Evolutionary conservation across 192 early-diverging fungal genomes (phyloP).

Genomic region (Umbelopsis isabellina): DNA sequence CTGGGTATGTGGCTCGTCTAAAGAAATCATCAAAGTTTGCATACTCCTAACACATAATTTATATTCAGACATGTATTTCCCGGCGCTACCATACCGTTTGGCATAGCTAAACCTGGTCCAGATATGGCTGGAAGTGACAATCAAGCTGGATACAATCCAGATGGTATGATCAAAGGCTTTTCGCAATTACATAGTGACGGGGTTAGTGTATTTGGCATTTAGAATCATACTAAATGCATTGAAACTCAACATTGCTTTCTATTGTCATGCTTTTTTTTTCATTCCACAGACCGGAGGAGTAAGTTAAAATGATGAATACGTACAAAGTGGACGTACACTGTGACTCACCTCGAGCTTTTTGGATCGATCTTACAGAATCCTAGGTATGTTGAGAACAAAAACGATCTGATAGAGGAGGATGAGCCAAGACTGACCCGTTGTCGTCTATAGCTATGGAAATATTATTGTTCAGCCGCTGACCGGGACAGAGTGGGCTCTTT

Average conservation of each 20-base stretch:
- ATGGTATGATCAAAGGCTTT: slow-evolving; percentile 24
- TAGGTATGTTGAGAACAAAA: neutral
- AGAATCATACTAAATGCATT: too few species aligned
- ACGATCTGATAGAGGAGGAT: too few species aligned
- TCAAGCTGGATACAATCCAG: slow-evolving; percentile 33
- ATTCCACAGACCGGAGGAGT: neutral
- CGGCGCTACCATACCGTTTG: slow-evolving; percentile 36
- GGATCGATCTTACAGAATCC: slow-evolving; percentile 6
- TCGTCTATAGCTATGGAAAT: neutral
- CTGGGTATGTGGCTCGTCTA: neutral
- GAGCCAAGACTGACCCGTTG: too few species aligned
- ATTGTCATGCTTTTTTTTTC: too few species aligned
- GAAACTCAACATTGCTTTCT: too few species aligned
- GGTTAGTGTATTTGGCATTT: neutral
- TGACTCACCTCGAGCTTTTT: too few species aligned
- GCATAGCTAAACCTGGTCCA: slow-evolving; percentile 39
- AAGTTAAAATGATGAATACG: neutral
- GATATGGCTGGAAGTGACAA: slow-evolving; percentile 29
- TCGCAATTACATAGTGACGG: slow-evolving; percentile 33
- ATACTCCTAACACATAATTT: too few species aligned
- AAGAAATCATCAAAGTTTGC: neutral
- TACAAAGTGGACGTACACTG: too few species aligned
- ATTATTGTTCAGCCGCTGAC: neutral
- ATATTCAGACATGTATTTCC: slow-evolving; percentile 12
- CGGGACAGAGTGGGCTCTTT: neutral